Base-by-base conservation (phyloP, 1,284 basidiomycete species). In the Taiwanofungus camphoratus region DNA sequence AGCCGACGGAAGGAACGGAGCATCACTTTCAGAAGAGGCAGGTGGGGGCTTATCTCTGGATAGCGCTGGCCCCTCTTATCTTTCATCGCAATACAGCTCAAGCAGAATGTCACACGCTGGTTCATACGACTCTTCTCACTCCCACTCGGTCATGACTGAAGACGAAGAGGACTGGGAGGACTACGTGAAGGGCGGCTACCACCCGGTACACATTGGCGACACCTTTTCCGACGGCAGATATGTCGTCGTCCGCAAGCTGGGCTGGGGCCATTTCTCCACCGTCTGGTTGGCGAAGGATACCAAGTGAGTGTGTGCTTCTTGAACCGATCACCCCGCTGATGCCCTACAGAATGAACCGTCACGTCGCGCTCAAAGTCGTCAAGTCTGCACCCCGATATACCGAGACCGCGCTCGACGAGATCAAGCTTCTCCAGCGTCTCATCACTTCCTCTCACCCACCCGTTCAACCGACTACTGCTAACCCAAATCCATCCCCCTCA, bases 311-410 rank as follows among this genome's bases (percentile, higher is more conserved):
- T 22, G 29, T 11, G 22, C 46, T 16, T 19, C 45, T 32, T 36
- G 16, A 24, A 36, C 33, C 30, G 7, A 22, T 24, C 26, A n/a
- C 36, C 34, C 21, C 33, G 21, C 32, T 22, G 36, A 35, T 41
- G 23, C 24, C 12, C 27, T 23, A 15, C 68, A 96, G 93, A 61
- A 76, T 91, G 65, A 84, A 91, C 58, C 89, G 93, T 33, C 96
- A 99, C 67, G 96, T 99, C 53, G 95, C 95, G 7, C 84, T 99
- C 64, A 99, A 99, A 67, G 92, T 99, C 56, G 96, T 99, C 64
- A 99, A 99, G 69, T 97, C 93, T 9, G 95, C 95, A 0, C 84
- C 87, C 1, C 79, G 96, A 47, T 99, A 99, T 67, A 98, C 95
- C 2, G 96, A 99, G 63, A 99, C 95, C 0, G 96, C 95, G 0